phyloP scores from a whole-genome alignment of 768 basidiomycete species.

The Leccinum rimulosum region DNA sequence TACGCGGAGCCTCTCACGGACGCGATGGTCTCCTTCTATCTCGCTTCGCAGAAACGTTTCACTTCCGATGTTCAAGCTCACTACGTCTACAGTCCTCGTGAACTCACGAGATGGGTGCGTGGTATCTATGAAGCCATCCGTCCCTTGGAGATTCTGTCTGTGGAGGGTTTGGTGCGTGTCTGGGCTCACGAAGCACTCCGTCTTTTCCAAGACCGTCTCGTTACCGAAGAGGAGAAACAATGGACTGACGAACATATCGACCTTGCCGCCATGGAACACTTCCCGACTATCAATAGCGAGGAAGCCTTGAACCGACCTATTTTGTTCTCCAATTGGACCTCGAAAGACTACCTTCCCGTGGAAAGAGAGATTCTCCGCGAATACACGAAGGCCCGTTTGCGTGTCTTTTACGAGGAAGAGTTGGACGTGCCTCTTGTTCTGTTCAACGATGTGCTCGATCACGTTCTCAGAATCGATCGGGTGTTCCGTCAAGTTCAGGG shows the following conservation, averaged over 20 bases:
- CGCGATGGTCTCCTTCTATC: no score
- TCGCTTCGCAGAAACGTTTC: no score
- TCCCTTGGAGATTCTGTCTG: conserved; percentile 87
- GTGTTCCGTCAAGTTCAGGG: conserved; percentile 99
- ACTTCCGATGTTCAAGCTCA: no score
- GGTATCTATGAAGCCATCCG: conserved; percentile 97
- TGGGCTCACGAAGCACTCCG: conserved; percentile 99
- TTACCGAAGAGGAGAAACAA: conserved; percentile 83
- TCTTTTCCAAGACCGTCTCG: conserved; percentile 96
- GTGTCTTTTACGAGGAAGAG: conserved; percentile 99
- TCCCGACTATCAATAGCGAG: conserved; percentile 86
- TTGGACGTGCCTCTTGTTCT: conserved; percentile 95
- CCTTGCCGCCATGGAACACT: conserved; percentile 76
- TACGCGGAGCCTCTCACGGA: no score
- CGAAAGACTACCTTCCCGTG: conserved; percentile 93
- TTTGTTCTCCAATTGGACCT: conserved; percentile 99
- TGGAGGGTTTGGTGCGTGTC: conserved; percentile 92
- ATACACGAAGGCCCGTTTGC: conserved; percentile 93
- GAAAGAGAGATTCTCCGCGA: conserved; percentile 91
- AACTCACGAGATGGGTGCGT: conserved; percentile 95
- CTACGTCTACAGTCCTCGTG: conserved; percentile 71
- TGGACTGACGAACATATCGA: conserved; percentile 98
- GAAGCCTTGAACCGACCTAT: conserved; percentile 90
- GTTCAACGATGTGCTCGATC: conserved; percentile 98
- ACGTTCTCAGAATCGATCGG: conserved; percentile 95